Base-by-base conservation (phyloP, 2,329 filamentous ascomycete genomes). In the Sporothrix globosa region DNA sequence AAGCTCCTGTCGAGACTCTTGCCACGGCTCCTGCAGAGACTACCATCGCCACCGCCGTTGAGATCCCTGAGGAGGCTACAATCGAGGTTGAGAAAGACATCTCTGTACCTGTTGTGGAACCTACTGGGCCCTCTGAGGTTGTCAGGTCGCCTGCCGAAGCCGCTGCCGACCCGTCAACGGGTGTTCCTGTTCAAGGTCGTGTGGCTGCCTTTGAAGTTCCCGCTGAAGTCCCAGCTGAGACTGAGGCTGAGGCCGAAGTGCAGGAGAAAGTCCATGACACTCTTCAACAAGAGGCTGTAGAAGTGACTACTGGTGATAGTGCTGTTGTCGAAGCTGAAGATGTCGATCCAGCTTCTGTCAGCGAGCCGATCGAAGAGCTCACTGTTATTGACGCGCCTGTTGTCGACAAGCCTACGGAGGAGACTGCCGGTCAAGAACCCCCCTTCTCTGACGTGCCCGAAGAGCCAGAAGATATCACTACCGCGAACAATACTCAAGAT, bases 61-160 rank as follows among this genome's bases (percentile, higher is more conserved):
- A 34, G n/a, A 17, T 27, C 27, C 52, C 10, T 54, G 41, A 19
- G 2, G 44, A 24, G 50, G 61, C 41, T 9, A 1, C 46, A 21
- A 46, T 19, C 9, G 48, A 30, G 3, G 61, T 13, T 21, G 65
- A n/a, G 30, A 21, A 53, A 17, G 27, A 24, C 30, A 17, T 9
- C 1, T 11, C 19, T 2, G 65, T n/a, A 34, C 27, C 67, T 60
- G 54, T 7, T n/a, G 54, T 17, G 10, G 39, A 58, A 24, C 27
- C 53, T 11, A 19, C 14, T 17, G 34, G 9, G 34, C 34, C 34
- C 34, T 34, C 11, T 17, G 67, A 61, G 54, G 4, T 19, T n/a
- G 54, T 41, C 13, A 69, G 73, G 24, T 63, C 30, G 24, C 19
- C 70, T 63, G 60, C 21, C 39, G 46, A 72, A 21, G 34, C n/a